Evolutionary conservation across 2,329 filamentous ascomycete genomes (phyloP), one percentile per base, ranked within the genome.

Genomic region (Aspergillus bombycis): DNA sequence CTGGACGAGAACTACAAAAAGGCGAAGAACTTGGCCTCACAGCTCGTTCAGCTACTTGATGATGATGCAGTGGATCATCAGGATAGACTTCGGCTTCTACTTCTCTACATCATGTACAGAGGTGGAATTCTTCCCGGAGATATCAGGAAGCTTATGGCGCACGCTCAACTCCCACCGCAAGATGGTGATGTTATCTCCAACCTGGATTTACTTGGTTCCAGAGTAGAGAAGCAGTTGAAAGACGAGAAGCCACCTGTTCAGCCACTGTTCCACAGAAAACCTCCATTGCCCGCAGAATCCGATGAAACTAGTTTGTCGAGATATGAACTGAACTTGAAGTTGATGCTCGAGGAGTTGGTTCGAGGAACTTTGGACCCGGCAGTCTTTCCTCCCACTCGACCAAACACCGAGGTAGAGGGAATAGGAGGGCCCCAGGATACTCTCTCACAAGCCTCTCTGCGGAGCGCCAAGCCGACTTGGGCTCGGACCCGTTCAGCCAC

Each of bases 391-490:
- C 93, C 90, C 65, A 87, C 90, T 62, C 89, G 91, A 65, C 89
- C 90, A 5, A 89, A 90, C 7, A 79, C 88, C 46, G 81, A 83
- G 46, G 71, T 75, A 23, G 80, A 82, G 32, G 74, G 74, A 19
- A 70, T 75, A 28, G 72, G 76, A 61, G 72, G 70, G 28, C 77
- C 79, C 19, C 88, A 83, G 48, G 81, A 90, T 38, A 66, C 66
- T 69, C 82, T 81, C 41, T 79, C 82, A 1, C 84, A 91, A 68
- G 88, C 91, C 14, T 98, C 94, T 16, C 85, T 99, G 28, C 91
- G 95, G 62, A 92, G 92, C 11, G 93, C 93, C 19, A 96, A 97
- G 72, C 95, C 94, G 1, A 97, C 94, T 48, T 99, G 95, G 95
- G 95, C 95, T 2, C 92, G 92, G 59, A 90, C 91, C 11, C 89